Conservation (phyloP, 75 land plant genomes). For the Picea glauca region DNA sequence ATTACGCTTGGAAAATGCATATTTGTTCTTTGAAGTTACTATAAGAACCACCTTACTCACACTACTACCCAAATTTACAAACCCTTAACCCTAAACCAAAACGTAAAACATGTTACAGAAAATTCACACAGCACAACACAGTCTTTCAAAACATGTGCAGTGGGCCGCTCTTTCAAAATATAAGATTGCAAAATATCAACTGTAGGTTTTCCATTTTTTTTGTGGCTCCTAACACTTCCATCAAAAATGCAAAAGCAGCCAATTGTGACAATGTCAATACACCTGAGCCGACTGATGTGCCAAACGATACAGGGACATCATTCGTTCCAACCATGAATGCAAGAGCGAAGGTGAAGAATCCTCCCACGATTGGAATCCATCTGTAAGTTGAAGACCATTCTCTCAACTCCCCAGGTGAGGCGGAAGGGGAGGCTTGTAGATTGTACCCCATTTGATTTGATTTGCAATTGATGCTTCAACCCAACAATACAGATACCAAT, state of each 20-base stretch:
- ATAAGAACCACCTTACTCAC: too few species aligned
- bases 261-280: constrained; percentile 20
- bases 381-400: constrained; percentile 11
- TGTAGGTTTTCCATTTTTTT: constrained; percentile 10
- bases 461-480: too few species aligned
- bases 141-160: too few species aligned
- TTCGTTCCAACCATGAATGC: constrained; percentile 18
- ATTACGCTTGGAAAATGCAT: too few species aligned
- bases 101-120: too few species aligned
- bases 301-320: constrained; percentile 26
- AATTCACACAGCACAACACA: too few species aligned
- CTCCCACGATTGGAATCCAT: constrained; percentile 26
- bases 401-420: not conserved
- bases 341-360: constrained; percentile 16
- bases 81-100: too few species aligned
- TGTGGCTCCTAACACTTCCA: constrained; percentile 25
- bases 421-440: too few species aligned
- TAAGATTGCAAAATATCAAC: constrained; percentile 11
- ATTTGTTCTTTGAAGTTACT: too few species aligned
- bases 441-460: too few species aligned
- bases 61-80: too few species aligned
- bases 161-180: not conserved
- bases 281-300: constrained; percentile 20
- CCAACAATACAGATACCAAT: too few species aligned
- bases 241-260: constrained; percentile 6